These are phyloP conservation scores for Paspalum notatum DNA, from an alignment of 176 grass and related monocot species.

Conservation along the genomic window DNA sequence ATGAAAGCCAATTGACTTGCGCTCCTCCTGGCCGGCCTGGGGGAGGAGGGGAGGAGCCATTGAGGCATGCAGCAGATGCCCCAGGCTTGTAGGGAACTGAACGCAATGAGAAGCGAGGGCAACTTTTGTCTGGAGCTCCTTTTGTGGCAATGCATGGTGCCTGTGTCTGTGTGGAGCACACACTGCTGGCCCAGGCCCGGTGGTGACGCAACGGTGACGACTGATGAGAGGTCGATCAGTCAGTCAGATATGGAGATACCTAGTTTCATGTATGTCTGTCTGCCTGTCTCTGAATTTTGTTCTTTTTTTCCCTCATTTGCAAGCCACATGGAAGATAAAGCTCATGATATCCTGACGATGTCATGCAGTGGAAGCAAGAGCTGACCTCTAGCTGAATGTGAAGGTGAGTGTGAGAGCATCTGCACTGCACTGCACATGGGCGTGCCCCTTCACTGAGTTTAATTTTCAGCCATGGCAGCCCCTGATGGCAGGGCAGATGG, in stretches of 20 bases:
- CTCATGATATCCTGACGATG: background rate
- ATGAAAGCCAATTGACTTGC: conserved; percentile 46
- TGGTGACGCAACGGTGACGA: conserved; percentile 34
- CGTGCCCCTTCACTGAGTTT: too few species aligned
- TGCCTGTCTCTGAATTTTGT: conserved; percentile 3
- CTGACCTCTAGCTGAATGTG: too few species aligned
- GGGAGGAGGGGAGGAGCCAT: too few species aligned
- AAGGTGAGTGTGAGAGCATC: too few species aligned
- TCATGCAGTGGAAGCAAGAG: background rate
- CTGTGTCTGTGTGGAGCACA: conserved; percentile 8
- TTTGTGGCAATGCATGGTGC: conserved; percentile 37
- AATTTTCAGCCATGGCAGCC: background rate
- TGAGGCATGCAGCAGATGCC: background rate
- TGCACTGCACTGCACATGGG: too few species aligned
- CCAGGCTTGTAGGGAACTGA: conserved; percentile 40
- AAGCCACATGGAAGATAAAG: background rate
- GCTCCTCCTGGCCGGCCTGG: background rate
- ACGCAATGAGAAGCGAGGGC: conserved; percentile 34
- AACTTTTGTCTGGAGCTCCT: conserved; percentile 53
- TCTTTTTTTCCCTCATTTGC: conserved; percentile 7
- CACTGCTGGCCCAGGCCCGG: conserved; percentile 27
- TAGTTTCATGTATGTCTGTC: background rate
- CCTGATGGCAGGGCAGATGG: background rate
- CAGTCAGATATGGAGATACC: conserved; percentile 26
- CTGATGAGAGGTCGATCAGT: conserved; percentile 12